Evolutionary conservation across 306 rosid species (phyloP).

Genomic region (Senna siamea): DNA sequence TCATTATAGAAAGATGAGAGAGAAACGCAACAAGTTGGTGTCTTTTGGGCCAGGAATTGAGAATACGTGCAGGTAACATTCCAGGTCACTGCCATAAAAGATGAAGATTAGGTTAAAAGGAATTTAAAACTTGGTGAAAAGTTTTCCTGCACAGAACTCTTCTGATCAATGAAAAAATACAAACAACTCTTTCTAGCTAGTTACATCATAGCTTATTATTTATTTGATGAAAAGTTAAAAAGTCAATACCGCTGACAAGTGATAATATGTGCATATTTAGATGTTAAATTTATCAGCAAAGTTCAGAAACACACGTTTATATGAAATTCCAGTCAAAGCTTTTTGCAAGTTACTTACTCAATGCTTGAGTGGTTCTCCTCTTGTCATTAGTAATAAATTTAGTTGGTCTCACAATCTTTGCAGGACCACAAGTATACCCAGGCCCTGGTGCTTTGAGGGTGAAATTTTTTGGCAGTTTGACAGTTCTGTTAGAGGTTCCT

Average conservation of each 20-base stretch:
- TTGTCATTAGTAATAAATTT: slow-evolving; percentile 55
- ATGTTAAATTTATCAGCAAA: slow-evolving; percentile 27
- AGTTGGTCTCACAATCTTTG: slow-evolving; percentile 58
- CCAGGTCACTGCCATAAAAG: slow-evolving; percentile 68
- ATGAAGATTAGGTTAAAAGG: slow-evolving; percentile 13
- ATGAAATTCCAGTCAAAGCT: not conserved
- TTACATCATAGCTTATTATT: slow-evolving; percentile 3
- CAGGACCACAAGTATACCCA: slow-evolving; percentile 71
- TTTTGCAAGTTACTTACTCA: slow-evolving; percentile 53
- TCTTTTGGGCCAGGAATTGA: slow-evolving; percentile 67
- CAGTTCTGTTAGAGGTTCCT: slow-evolving; percentile 68
- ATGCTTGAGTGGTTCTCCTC: slow-evolving; percentile 68
- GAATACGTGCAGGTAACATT: slow-evolving; percentile 66
- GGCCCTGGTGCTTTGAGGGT: slow-evolving; percentile 72
- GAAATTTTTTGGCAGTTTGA: slow-evolving; percentile 67
- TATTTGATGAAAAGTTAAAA: not conserved
- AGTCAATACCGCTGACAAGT: too few relatives aligned
- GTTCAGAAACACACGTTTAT: not conserved
- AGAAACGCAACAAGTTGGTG: slow-evolving; percentile 73
- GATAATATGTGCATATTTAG: not conserved
- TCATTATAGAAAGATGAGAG: slow-evolving; percentile 73
- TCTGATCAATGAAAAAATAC: not conserved
- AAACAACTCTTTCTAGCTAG: not conserved
- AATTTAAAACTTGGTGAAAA: not conserved
- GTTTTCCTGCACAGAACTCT: not conserved